These are phyloP conservation scores for Fraxinus floribunda DNA, from an alignment of 305 asterid species.

Conservation along the genomic window DNA sequence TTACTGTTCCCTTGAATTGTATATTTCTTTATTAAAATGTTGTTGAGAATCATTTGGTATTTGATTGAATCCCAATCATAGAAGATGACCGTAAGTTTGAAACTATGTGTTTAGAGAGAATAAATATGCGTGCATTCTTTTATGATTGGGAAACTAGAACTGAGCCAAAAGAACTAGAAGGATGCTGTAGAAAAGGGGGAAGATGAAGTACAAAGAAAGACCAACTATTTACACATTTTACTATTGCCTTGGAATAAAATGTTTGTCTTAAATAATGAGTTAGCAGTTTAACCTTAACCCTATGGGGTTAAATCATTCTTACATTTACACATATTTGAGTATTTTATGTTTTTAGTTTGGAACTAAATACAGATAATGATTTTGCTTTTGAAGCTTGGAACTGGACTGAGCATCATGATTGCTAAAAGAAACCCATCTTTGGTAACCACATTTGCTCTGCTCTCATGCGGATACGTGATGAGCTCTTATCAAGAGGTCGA, in stretches of 20 bases:
- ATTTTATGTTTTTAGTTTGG: conserved; percentile 6
- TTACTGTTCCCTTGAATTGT: background rate
- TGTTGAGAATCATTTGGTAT: background rate
- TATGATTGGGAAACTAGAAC: background rate
- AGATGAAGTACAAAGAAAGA: background rate
- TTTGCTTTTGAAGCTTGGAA: conserved; percentile 76
- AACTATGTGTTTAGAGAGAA: background rate
- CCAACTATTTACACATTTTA: background rate
- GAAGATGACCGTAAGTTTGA: background rate
- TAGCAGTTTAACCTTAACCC: background rate
- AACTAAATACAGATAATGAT: conserved; percentile 29
- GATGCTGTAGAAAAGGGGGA: background rate
- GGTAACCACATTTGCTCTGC: conserved; percentile 70
- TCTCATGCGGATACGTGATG: conserved; percentile 87
- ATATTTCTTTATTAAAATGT: background rate
- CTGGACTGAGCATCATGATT: conserved; percentile 87
- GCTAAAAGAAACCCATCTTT: conserved; percentile 91
- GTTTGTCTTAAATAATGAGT: conserved; percentile 7
- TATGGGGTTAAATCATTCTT: background rate
- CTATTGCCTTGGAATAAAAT: background rate
- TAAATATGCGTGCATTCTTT: background rate
- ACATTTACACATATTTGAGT: conserved; percentile 2
- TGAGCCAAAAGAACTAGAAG: background rate
- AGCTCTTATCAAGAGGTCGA: conserved; percentile 96
- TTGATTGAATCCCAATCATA: background rate